phyloP scores from a whole-genome alignment of 2,329 filamentous ascomycete species.

The Macrophomina phaseolina region DNA sequence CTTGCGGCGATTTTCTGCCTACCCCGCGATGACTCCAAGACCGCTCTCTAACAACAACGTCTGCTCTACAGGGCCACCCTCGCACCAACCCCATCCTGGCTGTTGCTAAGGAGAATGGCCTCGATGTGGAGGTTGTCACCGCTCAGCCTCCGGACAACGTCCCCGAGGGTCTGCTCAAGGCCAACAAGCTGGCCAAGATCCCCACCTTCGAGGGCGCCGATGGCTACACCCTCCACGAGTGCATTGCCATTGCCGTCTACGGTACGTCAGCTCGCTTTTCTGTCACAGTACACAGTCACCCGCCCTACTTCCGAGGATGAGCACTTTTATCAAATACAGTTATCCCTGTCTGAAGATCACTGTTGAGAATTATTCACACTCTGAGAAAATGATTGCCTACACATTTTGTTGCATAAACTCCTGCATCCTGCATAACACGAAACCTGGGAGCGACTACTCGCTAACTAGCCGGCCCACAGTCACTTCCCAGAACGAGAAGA shows the following conservation, averaged over 20 bases:
- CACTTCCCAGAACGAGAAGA: conserved; percentile 99
- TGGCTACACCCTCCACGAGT: conserved; percentile 87
- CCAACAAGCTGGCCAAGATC: conserved; percentile 88
- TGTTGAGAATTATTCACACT: conserved; percentile 93
- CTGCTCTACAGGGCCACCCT: conserved; percentile 74
- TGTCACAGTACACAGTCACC: conserved; percentile 28
- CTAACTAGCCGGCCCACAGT: conserved; percentile 61
- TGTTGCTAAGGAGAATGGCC: conserved; percentile 95
- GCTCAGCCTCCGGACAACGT: conserved; percentile 69
- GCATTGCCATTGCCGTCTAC: conserved; percentile 96
- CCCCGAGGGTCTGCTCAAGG: conserved; percentile 78
- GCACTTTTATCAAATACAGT: conserved; percentile 70
- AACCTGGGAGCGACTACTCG: conserved; percentile 32
- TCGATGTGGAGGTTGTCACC: conserved; percentile 86
- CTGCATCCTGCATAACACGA: conserved; percentile 27
- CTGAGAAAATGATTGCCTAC: conserved; percentile 58
- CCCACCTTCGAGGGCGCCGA: conserved; percentile 92
- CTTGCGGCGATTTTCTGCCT: conserved; percentile 16
- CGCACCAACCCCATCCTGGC: conserved; percentile 87
- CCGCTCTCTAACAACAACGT: conserved; percentile 26
- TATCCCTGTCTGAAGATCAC: conserved; percentile 97
- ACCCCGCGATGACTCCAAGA: conserved; percentile 37
- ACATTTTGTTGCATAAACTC: conserved; percentile 28
- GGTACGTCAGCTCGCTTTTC: conserved; percentile 66
- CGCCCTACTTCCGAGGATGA: conserved; percentile 67